phyloP scores from a whole-genome alignment of 139 green algal genomes.

The Tetradesmus lagerheimii region DNA sequence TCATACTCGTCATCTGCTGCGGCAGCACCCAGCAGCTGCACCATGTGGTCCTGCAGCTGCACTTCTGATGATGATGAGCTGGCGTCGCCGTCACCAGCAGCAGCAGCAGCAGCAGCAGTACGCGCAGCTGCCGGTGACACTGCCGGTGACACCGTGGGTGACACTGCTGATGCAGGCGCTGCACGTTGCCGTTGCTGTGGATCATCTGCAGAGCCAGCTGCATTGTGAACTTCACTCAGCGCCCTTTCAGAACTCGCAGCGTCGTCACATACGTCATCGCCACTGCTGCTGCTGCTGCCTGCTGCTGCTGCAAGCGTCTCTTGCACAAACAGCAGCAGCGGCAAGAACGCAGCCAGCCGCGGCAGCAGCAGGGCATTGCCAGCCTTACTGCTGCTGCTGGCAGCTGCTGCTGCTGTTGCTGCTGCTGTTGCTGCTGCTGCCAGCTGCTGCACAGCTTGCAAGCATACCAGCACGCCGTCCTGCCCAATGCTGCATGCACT shows the following conservation, averaged over 20 bases:
- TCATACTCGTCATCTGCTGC: conserved; percentile 32
- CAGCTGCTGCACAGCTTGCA: conserved; percentile 15
- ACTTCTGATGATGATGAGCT: neutral
- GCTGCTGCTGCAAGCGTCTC: neutral
- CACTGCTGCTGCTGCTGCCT: conserved; percentile 32
- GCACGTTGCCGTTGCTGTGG: neutral
- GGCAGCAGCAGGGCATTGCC: neutral
- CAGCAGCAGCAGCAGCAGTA: conserved; percentile 21
- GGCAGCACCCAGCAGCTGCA: conserved; percentile 33
- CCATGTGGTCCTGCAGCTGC: conserved; percentile 22
- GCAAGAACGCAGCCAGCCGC: conserved; percentile 12
- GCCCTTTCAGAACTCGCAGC: neutral
- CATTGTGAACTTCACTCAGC: neutral
- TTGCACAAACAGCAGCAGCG: conserved; percentile 42
- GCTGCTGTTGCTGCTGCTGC: conserved; percentile 36
- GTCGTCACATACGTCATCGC: neutral
- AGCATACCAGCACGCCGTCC: conserved; percentile 13
- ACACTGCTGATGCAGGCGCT: neutral
- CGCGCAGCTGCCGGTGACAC: neutral
- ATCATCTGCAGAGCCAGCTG: neutral
- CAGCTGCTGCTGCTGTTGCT: conserved; percentile 5
- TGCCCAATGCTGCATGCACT: neutral
- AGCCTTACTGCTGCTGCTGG: neutral
- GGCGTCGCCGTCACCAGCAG: neutral
- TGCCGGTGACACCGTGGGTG: neutral